A percentile compares a stretch with the other conserved stretches of the same genome.
Evolutionary conservation across 2,329 filamentous ascomycete genomes (phyloP).

Genomic region (Botrytis paeoniae): DNA sequence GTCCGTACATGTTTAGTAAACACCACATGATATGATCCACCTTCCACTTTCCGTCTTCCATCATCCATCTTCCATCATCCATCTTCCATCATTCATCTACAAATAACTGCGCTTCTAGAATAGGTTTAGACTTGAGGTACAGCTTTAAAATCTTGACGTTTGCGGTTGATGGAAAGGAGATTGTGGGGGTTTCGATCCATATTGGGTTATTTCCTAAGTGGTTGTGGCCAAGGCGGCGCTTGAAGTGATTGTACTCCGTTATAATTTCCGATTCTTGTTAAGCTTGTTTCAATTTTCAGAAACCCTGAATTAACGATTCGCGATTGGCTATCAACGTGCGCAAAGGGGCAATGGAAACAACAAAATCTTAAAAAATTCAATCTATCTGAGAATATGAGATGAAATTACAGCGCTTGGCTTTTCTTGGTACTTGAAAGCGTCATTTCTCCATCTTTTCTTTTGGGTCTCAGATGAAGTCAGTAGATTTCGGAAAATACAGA

Average conservation of each 20-base stretch:
- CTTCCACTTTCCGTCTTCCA: neutral
- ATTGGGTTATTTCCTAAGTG: neutral
- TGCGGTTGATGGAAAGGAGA: neutral
- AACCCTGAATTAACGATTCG: neutral
- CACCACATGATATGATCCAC: neutral
- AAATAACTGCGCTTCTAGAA: neutral
- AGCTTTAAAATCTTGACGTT: neutral
- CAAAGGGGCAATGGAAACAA: neutral
- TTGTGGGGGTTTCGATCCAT: neutral
- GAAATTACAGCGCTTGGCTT: neutral
- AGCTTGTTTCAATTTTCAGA: neutral
- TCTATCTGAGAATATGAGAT: conserved; percentile 6
- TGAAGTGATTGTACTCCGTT: neutral
- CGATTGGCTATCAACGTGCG: neutral
- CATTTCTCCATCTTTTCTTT: conserved; percentile 1
- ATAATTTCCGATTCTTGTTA: neutral
- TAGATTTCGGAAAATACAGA: neutral
- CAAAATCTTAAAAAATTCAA: neutral
- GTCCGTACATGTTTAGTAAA: neutral
- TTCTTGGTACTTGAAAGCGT: conserved; percentile 1
- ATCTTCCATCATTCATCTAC: neutral
- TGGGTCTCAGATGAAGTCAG: neutral
- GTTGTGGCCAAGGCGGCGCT: neutral
- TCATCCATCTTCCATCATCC: neutral
- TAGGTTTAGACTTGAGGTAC: neutral